Evolutionary conservation across 2,329 filamentous ascomycete species (phyloP), one percentile per base, ranked within the genome.

Genomic region (Aspergillus niger): DNA sequence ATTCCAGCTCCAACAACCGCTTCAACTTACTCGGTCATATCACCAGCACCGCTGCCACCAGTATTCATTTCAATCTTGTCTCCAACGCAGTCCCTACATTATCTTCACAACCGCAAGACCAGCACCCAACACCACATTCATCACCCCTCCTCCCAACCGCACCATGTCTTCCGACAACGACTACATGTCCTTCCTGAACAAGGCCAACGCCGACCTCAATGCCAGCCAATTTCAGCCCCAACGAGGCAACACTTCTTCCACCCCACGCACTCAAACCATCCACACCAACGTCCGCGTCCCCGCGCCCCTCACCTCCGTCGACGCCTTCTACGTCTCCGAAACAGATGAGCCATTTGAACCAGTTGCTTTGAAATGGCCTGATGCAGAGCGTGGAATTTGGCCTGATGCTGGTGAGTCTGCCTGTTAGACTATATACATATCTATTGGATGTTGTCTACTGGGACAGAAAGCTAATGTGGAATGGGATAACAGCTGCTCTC

Each of bases 291-390:
- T 64, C 81, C 83, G 55, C 75, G 83, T 92, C 56, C 91, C 92
- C 6, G 76, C 80, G 53, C 76, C 78, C 3, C 81, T 93, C 56
- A 76, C 78, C 57, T 80, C 82, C 53, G 78, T 83, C 54, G 80
- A 89, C 59, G 84, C 82, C 47, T 88, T 89, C 72, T 96, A 95
- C 75, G 76, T 85, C 15, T 95, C 89, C 63, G 93, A 97, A 61
- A 87, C 91, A 30, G 92, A 97, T 74, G 91, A 96, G 81, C 88
- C 89, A 4, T 97, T 96, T 76, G 87, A 90, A 73, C 86, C 87
- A 3, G 91, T 97, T 5, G 86, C 84, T 56, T 74, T 96, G 66
- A 82, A 81, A 65, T 91, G 84, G 74, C 68, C 74, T 38, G 74
- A 69, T 1, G 75, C 75, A 13, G 57, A 60, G 26, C 64, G 65